A percentile compares a stretch with the other conserved stretches of the same genome.
These are phyloP conservation scores for Trametes cubensis DNA, from an alignment of 768 basidiomycete genomes.

Conservation along the genomic window DNA sequence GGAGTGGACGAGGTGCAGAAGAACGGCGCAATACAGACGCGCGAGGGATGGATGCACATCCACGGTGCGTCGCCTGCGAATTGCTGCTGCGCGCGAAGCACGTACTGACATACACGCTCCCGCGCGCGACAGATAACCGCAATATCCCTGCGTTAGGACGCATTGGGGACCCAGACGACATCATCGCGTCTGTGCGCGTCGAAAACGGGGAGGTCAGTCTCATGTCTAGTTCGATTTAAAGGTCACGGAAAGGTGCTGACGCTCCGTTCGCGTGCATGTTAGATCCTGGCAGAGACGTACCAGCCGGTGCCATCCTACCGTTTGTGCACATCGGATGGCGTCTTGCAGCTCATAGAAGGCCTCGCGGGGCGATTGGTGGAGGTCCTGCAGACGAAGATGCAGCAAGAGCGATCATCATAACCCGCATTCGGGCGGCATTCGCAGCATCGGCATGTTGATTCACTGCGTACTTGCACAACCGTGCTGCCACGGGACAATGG, in stretches of 20 bases:
- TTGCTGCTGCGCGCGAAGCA: not conserved
- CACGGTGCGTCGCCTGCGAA: conserved; percentile 44
- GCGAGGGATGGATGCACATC: conserved; percentile 88
- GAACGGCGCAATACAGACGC: conserved; percentile 64
- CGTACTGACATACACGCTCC: not conserved
- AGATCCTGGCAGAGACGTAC: conserved; percentile 76
- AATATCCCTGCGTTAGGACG: conserved; percentile 75
- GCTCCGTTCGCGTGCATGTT: not conserved
- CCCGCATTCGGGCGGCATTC: too few relatives aligned
- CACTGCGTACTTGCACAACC: too few relatives aligned
- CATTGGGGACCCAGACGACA: conserved; percentile 84
- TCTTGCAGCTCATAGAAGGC: conserved; percentile 69
- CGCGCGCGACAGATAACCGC: conserved; percentile 56
- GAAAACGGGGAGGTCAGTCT: conserved; percentile 61
- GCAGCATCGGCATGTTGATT: too few relatives aligned
- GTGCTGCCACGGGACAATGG: too few relatives aligned
- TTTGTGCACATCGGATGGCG: conserved; percentile 74
- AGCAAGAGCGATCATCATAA: conserved; percentile 4
- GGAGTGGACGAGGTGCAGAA: conserved; percentile 66
- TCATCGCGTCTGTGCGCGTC: conserved; percentile 75
- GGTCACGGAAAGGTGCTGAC: not conserved
- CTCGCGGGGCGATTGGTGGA: conserved; percentile 52
- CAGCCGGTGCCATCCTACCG: conserved; percentile 85
- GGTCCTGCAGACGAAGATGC: conserved; percentile 37
- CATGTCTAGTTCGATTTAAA: conserved; percentile 1